Evolutionary conservation across 768 basidiomycete genomes (phyloP), one percentile per base, ranked within the genome.

Genomic region (Glaciozyma antarctica): DNA sequence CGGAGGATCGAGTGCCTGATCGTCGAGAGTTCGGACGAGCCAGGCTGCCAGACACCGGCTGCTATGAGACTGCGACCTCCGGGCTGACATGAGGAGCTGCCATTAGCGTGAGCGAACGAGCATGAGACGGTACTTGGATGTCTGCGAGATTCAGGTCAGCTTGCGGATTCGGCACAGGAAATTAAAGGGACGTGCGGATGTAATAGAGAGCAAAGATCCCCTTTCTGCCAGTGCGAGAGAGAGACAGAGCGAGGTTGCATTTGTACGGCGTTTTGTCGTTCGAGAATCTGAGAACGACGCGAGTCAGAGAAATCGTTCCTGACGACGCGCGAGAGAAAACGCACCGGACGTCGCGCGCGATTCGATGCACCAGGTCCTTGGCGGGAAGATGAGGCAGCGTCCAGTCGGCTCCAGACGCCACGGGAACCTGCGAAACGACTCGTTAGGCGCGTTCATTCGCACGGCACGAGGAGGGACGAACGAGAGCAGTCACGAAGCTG

Each of bases 341-440:
- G 45, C 24, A 95, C 19, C 92, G 83, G 28, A 94, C 76, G 75
- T 97, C 94, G 53, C 93, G 85, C 75, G 95, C 94, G 48, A 97
- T 92, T 21, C 94, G 81, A 76, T 98, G 89, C 62, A 88, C 84
- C 28, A 94, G 82, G 71, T 99, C 94, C 73, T 91, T 93, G 0
- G 89, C 83, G 0, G 95, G 95, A 3, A 98, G 79, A 12, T 83
- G 85, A 0, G 95, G 94, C 0, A 98, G 82, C 72, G 95, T 84
- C 22, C 83, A 78, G 75, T 99, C 94, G 1, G 84, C 84, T 53
- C 85, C 85, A 34, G 81, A 79, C 21, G 94, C 79, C 34, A 83
- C 76, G 16, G 83, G 79, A 2, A 41, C 38, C 38, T 41, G 38
- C 38, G 38, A 5, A 15, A 34, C 6, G 10, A 34, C n/a, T 32